Base-by-base conservation (phyloP, 345 rosid species). In the Eucalyptus paniculata region DNA sequence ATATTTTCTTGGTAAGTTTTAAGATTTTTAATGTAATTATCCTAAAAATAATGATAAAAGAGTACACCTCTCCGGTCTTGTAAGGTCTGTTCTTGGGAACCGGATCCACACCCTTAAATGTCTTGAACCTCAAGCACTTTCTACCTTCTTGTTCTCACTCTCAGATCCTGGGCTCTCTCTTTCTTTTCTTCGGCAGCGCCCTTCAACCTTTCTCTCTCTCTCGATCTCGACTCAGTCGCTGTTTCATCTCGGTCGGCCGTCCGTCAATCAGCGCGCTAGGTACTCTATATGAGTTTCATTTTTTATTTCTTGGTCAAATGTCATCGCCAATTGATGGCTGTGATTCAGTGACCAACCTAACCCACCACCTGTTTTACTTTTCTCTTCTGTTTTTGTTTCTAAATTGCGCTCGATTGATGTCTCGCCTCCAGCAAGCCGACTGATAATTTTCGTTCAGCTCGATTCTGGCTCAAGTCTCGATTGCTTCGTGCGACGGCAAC, bases 101-200 rank as follows among this genome's bases (percentile, higher is more conserved):
- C 51, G 3, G 17, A 50, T 5, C 51, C 51, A 50, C 17, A 50
- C 51, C 51, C 3, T 50, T 14, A 50, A 50, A 50, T 42, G 1
- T 42, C 44, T 42, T 42, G 44, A 42, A 40, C 44, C 2, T 42
- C 44, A 40, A 40, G n/a, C n/a, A 50, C 51, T 7, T 14, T 51
- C 54, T 51, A 17, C 54, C 3, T 51, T 51, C 2, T 51, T 18
- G 13, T 56, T 56, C 62, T 56, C 65, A 11, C 65, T 0, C 65
- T 58, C n/a, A 26, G 3, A 24, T 58, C 7, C 26, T n/a, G n/a
- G 65, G n/a, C 65, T 58, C 26, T 53, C 60, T 26, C 65, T 49
- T 9, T 45, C 47, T 8, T 4, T 24, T 4, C n/a, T 58, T n/a
- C 0, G 1, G 15, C 1, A n/a, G 5, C 0, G 14, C 1, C 65